Conservation (phyloP, 2,329 filamentous ascomycete species). For the Stachybotrys chlorohalonatus region DNA sequence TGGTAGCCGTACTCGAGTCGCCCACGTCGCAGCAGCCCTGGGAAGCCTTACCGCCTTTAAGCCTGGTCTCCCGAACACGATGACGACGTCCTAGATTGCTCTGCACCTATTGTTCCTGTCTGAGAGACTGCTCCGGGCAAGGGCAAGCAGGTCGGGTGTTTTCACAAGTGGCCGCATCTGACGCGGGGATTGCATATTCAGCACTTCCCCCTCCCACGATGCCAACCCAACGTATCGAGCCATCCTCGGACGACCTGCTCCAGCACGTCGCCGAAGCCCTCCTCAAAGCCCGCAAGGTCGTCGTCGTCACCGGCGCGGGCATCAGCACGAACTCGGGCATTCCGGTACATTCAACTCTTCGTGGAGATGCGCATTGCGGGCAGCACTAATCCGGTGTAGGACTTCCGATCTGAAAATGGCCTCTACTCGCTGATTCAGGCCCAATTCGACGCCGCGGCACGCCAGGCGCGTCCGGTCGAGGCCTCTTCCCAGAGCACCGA, state of each 20-base stretch:
- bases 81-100: not conserved
- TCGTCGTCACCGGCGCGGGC: conserved; percentile 63
- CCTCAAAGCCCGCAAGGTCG: conserved; percentile 57
- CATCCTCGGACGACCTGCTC: conserved; percentile 43
- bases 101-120: not conserved
- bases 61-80: not conserved
- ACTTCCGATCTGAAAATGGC: conserved; percentile 64
- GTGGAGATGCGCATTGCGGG: conserved; percentile 4
- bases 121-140: too few relatives aligned
- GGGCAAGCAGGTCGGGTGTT: not conserved
- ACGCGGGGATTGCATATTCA: not conserved
- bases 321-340: conserved; percentile 72
- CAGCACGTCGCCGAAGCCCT: conserved; percentile 57
- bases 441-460: conserved; percentile 49
- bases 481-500: conserved; percentile 9
- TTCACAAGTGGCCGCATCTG: not conserved
- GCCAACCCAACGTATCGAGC: conserved; percentile 49
- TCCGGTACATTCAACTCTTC: conserved; percentile 38
- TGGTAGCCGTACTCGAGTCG: not conserved
- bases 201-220: conserved; percentile 27
- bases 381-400: conserved; percentile 29
- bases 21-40: not conserved
- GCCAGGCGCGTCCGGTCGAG: conserved; percentile 19
- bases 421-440: conserved; percentile 64
- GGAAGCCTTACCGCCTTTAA: too few relatives aligned